Evolutionary conservation across 2,329 filamentous ascomycete species (phyloP).

Genomic region (Colletotrichum destructivum): DNA sequence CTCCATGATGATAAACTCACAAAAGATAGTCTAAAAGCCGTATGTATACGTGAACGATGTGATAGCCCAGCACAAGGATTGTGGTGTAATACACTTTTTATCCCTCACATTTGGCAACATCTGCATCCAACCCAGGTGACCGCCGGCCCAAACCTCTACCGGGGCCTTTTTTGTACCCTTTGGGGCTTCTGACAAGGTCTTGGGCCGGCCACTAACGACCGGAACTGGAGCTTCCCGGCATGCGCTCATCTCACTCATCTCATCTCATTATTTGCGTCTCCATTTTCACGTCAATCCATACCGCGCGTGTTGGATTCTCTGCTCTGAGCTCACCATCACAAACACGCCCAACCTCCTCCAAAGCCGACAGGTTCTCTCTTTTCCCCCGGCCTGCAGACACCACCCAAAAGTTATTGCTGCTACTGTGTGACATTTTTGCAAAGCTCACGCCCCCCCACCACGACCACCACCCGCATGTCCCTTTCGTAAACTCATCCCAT

Average conservation of each 20-base stretch:
- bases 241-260: conserved; percentile 29
- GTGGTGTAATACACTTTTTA: neutral
- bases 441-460: conserved; percentile 2
- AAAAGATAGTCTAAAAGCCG: no score
- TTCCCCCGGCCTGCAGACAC: conserved; percentile 6
- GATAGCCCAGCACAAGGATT: no score
- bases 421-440: conserved; percentile 12
- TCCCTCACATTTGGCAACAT: neutral
- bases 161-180: neutral
- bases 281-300: conserved; percentile 19
- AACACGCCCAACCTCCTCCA: neutral
- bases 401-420: neutral
- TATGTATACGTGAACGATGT: no score
- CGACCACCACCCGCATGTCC: neutral
- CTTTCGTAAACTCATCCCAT: conserved; percentile 3
- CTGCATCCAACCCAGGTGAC: neutral
- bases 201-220: conserved; percentile 22
- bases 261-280: conserved; percentile 1
- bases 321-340: neutral
- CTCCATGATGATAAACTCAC: no score
- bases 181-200: conserved; percentile 3
- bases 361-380: neutral
- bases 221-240: conserved; percentile 40
- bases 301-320: neutral
- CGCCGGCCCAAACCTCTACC: neutral